Percentiles rank a stretch among this genome's conserved stretches.
phyloP scores from a whole-genome alignment of 176 grass and related monocot genomes.

The Hsuehochloa calcarea region DNA sequence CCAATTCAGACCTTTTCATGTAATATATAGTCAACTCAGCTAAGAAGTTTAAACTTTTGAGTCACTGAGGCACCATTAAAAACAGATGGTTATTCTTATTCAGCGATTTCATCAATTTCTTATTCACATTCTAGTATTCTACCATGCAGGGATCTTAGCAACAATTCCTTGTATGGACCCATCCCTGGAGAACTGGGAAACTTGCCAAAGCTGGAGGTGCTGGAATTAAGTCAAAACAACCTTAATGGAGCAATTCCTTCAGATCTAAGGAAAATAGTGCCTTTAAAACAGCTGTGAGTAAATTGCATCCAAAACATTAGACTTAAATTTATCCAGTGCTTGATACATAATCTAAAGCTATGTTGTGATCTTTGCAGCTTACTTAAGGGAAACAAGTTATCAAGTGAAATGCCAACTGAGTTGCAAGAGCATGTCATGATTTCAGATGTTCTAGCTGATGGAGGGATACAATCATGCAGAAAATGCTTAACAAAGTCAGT shows the following conservation, averaged over 20 bases:
- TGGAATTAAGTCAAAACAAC: slow-evolving; percentile 35
- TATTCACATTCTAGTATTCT: too few species aligned
- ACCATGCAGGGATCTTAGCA: too few species aligned
- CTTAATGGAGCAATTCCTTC: slow-evolving; percentile 32
- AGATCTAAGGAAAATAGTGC: slow-evolving; percentile 28
- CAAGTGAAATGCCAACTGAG: slow-evolving; percentile 2
- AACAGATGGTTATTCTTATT: too few species aligned
- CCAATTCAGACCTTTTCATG: background rate
- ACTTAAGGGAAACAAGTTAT: slow-evolving; percentile 42
- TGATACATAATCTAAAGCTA: slow-evolving; percentile 1
- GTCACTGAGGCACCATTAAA: too few species aligned
- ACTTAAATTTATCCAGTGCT: background rate
- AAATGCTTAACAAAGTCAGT: slow-evolving; percentile 39
- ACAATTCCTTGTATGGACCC: slow-evolving; percentile 34
- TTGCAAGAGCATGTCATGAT: slow-evolving; percentile 23
- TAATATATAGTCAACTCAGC: too few species aligned
- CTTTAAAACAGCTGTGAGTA: slow-evolving; percentile 32
- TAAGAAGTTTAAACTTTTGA: too few species aligned
- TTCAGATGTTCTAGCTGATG: slow-evolving; percentile 35
- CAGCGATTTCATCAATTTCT: too few species aligned
- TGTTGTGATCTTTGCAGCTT: slow-evolving; percentile 33
- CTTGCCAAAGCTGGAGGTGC: slow-evolving; percentile 33
- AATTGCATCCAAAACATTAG: background rate
- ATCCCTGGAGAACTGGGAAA: slow-evolving; percentile 37
- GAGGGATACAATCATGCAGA: slow-evolving; percentile 8